Evolutionary conservation across 2,329 filamentous ascomycete genomes (phyloP).

Genomic region (Ascochyta koolunga): DNA sequence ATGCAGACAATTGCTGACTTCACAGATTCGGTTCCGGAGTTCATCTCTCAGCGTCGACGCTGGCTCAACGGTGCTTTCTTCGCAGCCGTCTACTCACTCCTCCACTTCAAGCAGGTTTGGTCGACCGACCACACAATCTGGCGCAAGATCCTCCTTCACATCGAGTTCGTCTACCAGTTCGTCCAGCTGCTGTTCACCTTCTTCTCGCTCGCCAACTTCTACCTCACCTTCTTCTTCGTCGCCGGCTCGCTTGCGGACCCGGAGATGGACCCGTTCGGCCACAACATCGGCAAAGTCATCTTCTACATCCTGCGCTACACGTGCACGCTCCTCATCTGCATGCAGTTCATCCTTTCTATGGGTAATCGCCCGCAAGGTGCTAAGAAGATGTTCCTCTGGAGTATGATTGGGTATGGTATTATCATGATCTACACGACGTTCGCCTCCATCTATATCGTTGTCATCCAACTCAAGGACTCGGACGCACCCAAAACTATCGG

Average conservation of each 20-base stretch:
- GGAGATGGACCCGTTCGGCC: constrained; percentile 86
- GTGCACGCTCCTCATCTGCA: constrained; percentile 84
- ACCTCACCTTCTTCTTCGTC: constrained; percentile 98
- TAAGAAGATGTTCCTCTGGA: constrained; percentile 84
- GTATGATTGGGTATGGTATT: constrained; percentile 86
- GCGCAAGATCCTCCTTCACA: constrained; percentile 88
- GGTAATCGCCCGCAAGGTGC: constrained; percentile 96
- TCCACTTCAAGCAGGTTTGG: constrained; percentile 95
- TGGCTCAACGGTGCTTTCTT: constrained; percentile 99
- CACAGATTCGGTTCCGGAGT: constrained; percentile 87
- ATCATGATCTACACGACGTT: constrained; percentile 98
- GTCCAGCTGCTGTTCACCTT: constrained; percentile 93
- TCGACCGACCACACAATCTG: constrained; percentile 86
- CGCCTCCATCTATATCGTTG: constrained; percentile 84
- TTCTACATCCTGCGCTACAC: constrained; percentile 86
- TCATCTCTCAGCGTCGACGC: constrained; percentile 92
- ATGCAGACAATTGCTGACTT: constrained; percentile 1
- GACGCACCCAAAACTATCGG: constrained; percentile 65
- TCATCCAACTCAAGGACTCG: constrained; percentile 72
- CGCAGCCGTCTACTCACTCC: constrained; percentile 93
- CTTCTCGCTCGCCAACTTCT: constrained; percentile 98
- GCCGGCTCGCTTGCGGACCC: constrained; percentile 85
- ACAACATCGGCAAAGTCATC: constrained; percentile 81
- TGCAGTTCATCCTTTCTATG: constrained; percentile 95
- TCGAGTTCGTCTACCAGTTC: constrained; percentile 96